Conservation (phyloP, 257 asterid genomes). For the Thymus mandschuricus region DNA sequence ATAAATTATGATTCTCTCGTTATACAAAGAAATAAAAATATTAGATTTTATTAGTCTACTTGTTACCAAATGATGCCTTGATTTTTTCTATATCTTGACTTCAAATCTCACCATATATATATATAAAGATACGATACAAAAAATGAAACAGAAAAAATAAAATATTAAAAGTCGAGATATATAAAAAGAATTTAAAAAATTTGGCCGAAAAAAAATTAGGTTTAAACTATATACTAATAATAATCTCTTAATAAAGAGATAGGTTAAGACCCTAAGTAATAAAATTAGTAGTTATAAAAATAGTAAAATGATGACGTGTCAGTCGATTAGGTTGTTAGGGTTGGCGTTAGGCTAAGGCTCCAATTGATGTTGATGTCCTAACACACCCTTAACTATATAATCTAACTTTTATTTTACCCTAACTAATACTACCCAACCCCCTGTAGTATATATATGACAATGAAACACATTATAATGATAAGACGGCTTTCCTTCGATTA, state of each 20-base stretch:
- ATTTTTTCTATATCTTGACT: neutral
- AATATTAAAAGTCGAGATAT: neutral
- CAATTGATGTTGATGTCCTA: conserved; percentile 48
- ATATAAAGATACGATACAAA: neutral
- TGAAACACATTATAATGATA: no score
- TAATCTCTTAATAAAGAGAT: neutral
- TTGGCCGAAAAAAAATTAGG: neutral
- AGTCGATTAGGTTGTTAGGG: conserved; percentile 31
- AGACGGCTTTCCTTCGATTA: no score
- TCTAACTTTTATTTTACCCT: conserved; percentile 34
- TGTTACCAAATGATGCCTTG: neutral
- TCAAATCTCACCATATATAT: neutral
- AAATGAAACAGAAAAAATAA: neutral
- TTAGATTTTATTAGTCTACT: no score
- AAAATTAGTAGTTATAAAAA: neutral
- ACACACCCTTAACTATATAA: conserved; percentile 36
- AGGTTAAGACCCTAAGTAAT: neutral
- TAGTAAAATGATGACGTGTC: conserved; percentile 13
- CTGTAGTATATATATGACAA: neutral
- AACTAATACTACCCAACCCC: conserved; percentile 23
- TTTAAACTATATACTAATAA: no score
- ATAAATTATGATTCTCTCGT: no score
- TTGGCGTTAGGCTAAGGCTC: conserved; percentile 42
- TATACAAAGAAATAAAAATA: neutral
- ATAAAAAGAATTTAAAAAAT: no score